Evolutionary conservation across 129 eudicot genomes (phyloP).

Genomic region (Chrysanthemum lavandulifolium): DNA sequence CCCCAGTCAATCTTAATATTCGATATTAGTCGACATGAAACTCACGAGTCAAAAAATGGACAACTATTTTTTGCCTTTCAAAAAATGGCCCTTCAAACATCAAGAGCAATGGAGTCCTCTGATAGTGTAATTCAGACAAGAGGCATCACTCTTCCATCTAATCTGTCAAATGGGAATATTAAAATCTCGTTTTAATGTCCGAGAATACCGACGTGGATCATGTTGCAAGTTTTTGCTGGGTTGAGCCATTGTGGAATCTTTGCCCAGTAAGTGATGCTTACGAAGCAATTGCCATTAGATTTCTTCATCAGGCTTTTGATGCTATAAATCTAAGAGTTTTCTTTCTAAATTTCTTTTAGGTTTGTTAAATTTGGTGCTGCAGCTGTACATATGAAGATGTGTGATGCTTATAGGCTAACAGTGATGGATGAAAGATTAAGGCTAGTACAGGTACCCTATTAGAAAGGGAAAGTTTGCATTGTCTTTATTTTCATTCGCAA

Average conservation of each 20-base stretch:
- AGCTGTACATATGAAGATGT: slow-evolving; percentile 28
- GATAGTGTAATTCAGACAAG: slow-evolving; percentile 36
- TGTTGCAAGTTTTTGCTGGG: too few relatives aligned
- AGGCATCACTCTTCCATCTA: slow-evolving; percentile 52
- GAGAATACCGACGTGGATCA: slow-evolving; percentile 1
- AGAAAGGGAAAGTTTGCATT: background rate
- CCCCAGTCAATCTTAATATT: too few relatives aligned
- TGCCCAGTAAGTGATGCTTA: too few relatives aligned
- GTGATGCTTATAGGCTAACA: slow-evolving; percentile 2
- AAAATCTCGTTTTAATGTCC: slow-evolving; percentile 40
- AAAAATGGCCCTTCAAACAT: slow-evolving; percentile 85
- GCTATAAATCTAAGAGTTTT: background rate
- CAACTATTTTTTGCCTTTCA: too few relatives aligned
- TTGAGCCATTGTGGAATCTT: too few relatives aligned
- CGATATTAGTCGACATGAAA: too few relatives aligned
- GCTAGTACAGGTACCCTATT: slow-evolving; percentile 8
- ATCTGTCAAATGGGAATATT: slow-evolving; percentile 35
- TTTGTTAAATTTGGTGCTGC: slow-evolving; percentile 6
- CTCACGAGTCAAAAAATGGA: too few relatives aligned
- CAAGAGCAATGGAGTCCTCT: slow-evolving; percentile 69
- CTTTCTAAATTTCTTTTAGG: slow-evolving; percentile 19
- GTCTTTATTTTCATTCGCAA: slow-evolving; percentile 5
- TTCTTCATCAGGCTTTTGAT: background rate
- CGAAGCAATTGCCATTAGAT: background rate
- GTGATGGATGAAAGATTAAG: background rate